Percentiles rank a stretch among this genome's conserved stretches.
Evolutionary conservation across 1,284 basidiomycete genomes (phyloP).

Genomic region (Cryptococcus deneoformans): DNA sequence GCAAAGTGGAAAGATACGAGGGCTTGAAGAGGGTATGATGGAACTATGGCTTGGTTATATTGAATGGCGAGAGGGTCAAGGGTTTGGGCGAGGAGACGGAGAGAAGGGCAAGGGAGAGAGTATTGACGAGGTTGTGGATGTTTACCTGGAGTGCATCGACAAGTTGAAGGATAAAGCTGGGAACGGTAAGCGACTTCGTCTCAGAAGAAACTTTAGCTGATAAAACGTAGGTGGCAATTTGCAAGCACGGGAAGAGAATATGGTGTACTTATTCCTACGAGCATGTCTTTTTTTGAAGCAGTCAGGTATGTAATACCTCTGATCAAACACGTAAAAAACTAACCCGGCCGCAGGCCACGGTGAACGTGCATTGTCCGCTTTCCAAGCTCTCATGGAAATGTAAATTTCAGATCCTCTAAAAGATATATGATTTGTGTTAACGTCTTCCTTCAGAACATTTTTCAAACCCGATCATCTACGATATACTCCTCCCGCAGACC

Average conservation of each 20-base stretch:
- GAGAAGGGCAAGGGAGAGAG: conserved; percentile 15
- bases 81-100: conserved; percentile 23
- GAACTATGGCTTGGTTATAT: conserved; percentile 42
- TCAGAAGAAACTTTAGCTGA: conserved; percentile 8
- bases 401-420: conserved; percentile 16
- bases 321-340: not conserved
- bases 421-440: not conserved
- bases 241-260: conserved; percentile 34
- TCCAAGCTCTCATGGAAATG: conserved; percentile 55
- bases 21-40: conserved; percentile 30
- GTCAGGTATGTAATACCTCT: conserved; percentile 60
- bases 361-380: conserved; percentile 52
- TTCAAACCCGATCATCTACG: conserved; percentile 41
- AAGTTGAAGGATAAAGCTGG: conserved; percentile 14
- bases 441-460: conserved; percentile 41
- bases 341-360: conserved; percentile 43
- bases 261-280: conserved; percentile 44
- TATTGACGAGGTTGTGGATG: conserved; percentile 42
- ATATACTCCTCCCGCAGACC: conserved; percentile 3
- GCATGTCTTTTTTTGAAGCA: conserved; percentile 60
- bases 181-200: conserved; percentile 1
- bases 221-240: too few species aligned
- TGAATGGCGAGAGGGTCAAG: conserved; percentile 44
- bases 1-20: not conserved
- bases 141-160: conserved; percentile 38